Evolutionary conservation across 441 rosid genomes (phyloP).

Genomic region (Syzygium syzygioides): DNA sequence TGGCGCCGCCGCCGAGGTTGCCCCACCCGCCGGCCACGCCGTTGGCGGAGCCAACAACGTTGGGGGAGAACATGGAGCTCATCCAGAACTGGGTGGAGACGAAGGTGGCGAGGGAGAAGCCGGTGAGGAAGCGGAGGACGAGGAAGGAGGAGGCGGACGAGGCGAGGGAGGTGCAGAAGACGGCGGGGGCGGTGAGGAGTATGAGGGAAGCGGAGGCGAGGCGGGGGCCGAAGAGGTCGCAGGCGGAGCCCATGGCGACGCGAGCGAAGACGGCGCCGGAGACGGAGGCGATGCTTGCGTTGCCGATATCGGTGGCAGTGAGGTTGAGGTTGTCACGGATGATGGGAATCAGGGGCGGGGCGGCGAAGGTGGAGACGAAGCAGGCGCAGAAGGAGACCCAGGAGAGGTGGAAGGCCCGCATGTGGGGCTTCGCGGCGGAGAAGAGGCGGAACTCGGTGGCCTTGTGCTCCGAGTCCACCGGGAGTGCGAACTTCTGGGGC

Average conservation of each 20-base stretch:
- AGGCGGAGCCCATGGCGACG: conserved; percentile 8
- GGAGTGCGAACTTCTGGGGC: conserved; percentile 2
- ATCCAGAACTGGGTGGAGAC: conserved; percentile 16
- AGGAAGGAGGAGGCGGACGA: conserved; percentile 10
- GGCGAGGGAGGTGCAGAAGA: conserved; percentile 8
- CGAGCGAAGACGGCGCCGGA: conserved; percentile 14
- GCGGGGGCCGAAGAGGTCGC: conserved; percentile 15
- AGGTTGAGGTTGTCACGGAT: conserved; percentile 12
- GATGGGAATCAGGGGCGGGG: conserved; percentile 13
- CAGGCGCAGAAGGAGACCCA: conserved; percentile 15
- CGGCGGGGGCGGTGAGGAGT: conserved; percentile 13
- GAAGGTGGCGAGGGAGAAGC: conserved; percentile 13
- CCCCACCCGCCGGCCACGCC: conserved; percentile 16
- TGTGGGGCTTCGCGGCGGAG: conserved; percentile 12
- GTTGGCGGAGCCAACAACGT: conserved; percentile 9
- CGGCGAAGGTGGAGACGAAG: conserved; percentile 14
- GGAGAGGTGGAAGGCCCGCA: conserved; percentile 16
- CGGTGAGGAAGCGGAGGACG: conserved; percentile 8
- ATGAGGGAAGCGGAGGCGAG: conserved; percentile 12
- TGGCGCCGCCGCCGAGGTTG: conserved; percentile 16
- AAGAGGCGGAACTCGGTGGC: conserved; percentile 10
- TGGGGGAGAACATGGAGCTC: conserved; percentile 15
- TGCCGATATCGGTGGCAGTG: conserved; percentile 12
- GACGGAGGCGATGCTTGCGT: conserved; percentile 14
- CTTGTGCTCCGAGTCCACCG: conserved; percentile 17